Conservation (phyloP, 257 asterid genomes). For the Primulina tabacum region DNA sequence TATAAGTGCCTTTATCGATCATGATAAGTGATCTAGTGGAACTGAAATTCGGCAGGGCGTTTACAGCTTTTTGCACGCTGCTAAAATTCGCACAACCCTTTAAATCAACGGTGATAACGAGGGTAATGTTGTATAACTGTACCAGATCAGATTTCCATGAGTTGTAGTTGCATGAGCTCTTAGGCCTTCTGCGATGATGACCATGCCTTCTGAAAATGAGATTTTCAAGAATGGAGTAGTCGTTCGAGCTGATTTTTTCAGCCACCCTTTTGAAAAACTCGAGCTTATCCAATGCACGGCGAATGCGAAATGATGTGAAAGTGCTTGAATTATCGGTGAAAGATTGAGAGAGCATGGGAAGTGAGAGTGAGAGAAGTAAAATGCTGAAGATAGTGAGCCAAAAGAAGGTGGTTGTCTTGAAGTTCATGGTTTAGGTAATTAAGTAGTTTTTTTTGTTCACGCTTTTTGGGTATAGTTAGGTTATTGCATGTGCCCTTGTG, state of each 20-base stretch:
- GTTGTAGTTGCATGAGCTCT: constrained; percentile 33
- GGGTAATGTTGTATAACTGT: constrained; percentile 36
- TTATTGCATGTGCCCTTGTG: not conserved
- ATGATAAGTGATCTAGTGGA: constrained; percentile 49
- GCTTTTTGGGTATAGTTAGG: constrained; percentile 6
- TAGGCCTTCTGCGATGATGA: constrained; percentile 16
- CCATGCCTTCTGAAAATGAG: constrained; percentile 16
- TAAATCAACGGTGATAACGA: constrained; percentile 54
- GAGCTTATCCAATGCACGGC: not conserved
- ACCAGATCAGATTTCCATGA: constrained; percentile 56
- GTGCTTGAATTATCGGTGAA: not conserved
- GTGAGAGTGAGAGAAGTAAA: constrained; percentile 39
- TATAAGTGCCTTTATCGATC: constrained; percentile 65
- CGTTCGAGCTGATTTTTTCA: constrained; percentile 33
- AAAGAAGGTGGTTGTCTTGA: constrained; percentile 38
- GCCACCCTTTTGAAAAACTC: constrained; percentile 26
- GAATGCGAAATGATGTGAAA: not conserved
- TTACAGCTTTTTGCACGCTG: constrained; percentile 71
- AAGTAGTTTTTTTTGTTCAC: not conserved
- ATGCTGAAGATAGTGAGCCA: constrained; percentile 50
- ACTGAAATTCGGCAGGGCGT: constrained; percentile 55
- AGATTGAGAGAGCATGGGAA: constrained; percentile 20
- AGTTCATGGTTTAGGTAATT: constrained; percentile 39
- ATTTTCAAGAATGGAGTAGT: constrained; percentile 15
- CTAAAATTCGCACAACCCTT: constrained; percentile 72